Evolutionary conservation across 2,329 filamentous ascomycete species (phyloP), one percentile per base, ranked within the genome.

Genomic region (Dendryphion nanum): DNA sequence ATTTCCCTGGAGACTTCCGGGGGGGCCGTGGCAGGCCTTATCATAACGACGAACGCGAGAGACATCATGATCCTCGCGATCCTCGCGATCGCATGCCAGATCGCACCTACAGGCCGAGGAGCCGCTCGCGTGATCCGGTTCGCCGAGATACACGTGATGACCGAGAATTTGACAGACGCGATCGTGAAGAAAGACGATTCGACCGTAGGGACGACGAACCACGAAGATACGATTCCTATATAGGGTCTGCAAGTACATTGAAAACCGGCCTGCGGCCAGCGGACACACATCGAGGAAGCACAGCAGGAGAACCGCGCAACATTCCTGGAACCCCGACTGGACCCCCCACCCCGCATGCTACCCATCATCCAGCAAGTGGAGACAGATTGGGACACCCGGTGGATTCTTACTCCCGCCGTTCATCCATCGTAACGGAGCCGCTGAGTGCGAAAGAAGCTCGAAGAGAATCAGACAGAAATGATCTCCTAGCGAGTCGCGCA

Each of bases 111-210:
- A 67, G 73, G 38, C 77, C 76, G 14, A 73, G 84, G 53, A 83
- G 80, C 52, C 76, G 82, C 45, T 85, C 82, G 46, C 78, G 82
- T 53, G 80, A 83, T 54, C 78, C 81, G 12, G 35, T 61, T 40
- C 58, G 69, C 20, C 64, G 69, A 40, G 63, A 74, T 33, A 33
- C 50, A 15, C 53, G 64, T 29, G 64, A 67, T 31, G 64, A 59
- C 44, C 65, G 53, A 47, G 70, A 61, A 37, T 68, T 63, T 19
- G 64, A 67, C 20, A 53, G 63, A 17, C 55, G 66, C 31, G 61
- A 68, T 8, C 60, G 64, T 17, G 60, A 68, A 17, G 70, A 73
- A 15, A 61, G 70, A 4, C 58, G 69, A 38, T 71, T 69, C 36
- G 65, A 69, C 23, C 63, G 68, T 24, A 62, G 70, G 18, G 72